These are phyloP conservation scores for Calonectria pteridis DNA, from an alignment of 2,329 filamentous ascomycete genomes.

Conservation along the genomic window DNA sequence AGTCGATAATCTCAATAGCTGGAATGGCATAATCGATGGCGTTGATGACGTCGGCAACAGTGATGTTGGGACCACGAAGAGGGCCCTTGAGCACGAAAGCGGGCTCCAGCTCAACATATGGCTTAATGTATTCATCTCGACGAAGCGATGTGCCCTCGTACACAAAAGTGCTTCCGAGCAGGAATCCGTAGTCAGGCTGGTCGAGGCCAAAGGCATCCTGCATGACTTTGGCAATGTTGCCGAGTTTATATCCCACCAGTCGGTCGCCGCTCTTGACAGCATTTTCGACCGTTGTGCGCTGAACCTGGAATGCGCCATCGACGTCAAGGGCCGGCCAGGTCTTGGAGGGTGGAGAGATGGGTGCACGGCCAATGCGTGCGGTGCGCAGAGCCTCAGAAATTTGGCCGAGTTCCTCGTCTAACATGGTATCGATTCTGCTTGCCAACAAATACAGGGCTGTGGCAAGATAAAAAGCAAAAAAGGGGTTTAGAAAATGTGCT, in stretches of 20 bases:
- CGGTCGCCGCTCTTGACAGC: conserved; percentile 40
- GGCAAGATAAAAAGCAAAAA: too few species aligned
- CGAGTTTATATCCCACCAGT: conserved; percentile 45
- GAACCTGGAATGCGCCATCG: conserved; percentile 39
- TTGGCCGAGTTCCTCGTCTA: conserved; percentile 20
- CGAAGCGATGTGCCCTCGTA: conserved; percentile 42
- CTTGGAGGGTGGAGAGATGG: conserved; percentile 38
- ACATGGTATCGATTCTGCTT: neutral
- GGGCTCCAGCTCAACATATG: conserved; percentile 45
- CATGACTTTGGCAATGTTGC: conserved; percentile 48
- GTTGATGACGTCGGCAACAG: conserved; percentile 45
- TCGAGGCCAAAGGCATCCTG: conserved; percentile 46
- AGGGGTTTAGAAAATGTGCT: neutral
- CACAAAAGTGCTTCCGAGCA: conserved; percentile 40
- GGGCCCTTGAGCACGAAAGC: conserved; percentile 42
- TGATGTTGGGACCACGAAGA: conserved; percentile 43
- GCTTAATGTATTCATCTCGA: conserved; percentile 41
- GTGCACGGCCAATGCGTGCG: conserved; percentile 34
- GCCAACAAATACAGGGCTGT: neutral
- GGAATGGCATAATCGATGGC: conserved; percentile 46
- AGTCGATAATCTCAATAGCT: conserved; percentile 47
- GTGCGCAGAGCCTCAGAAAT: conserved; percentile 34
- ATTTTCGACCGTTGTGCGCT: conserved; percentile 36
- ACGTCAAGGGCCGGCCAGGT: conserved; percentile 37
- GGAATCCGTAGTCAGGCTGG: conserved; percentile 45